Conservation (phyloP, 2,329 filamentous ascomycete genomes). For the Penicillium italicum region DNA sequence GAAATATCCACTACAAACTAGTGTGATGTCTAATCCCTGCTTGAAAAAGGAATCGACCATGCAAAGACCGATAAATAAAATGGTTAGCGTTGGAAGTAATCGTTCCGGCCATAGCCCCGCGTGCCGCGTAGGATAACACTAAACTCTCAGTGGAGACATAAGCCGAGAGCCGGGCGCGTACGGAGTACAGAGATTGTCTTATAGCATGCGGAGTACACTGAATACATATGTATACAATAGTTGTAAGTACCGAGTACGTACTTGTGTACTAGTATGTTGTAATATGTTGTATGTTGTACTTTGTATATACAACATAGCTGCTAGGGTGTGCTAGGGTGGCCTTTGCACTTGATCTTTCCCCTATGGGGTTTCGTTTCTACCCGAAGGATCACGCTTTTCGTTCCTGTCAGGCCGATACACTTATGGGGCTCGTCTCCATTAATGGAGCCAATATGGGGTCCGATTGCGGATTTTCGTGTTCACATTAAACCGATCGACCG, state of each 20-base stretch:
- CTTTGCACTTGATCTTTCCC: neutral
- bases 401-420: neutral
- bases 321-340: neutral
- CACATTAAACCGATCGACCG: neutral
- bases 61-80: slow-evolving; percentile 2
- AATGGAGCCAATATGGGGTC: neutral
- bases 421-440: neutral
- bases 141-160: slow-evolving; percentile 1
- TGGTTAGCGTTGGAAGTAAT: neutral
- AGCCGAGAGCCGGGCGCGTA: neutral
- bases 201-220: too few relatives aligned
- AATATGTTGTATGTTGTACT: neutral
- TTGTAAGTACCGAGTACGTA: neutral
- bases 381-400: neutral
- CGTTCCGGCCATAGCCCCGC: slow-evolving; percentile 1
- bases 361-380: neutral
- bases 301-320: too few relatives aligned
- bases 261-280: neutral
- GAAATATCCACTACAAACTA: slow-evolving; percentile 18
- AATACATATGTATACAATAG: neutral
- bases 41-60: slow-evolving; percentile 7
- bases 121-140: neutral
- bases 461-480: neutral
- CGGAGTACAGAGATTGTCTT: neutral
- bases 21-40: slow-evolving; percentile 16